Conservation (phyloP, 23 red algal species). For the Gracilaria gracilis region DNA sequence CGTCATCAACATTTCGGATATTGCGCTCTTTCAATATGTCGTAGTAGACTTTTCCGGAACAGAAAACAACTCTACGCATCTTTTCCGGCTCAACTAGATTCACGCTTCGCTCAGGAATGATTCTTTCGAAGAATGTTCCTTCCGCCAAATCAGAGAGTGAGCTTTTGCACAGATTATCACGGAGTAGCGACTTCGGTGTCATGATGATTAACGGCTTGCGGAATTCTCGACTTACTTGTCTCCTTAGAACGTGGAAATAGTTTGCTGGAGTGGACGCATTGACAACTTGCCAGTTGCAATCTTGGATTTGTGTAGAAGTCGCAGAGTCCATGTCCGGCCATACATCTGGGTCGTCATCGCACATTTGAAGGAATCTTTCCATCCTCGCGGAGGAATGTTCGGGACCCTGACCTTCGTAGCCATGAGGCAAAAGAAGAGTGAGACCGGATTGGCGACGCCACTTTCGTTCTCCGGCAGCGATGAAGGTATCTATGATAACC, state of each 20-base stretch:
- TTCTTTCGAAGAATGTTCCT: conserved; percentile 79
- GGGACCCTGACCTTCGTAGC: conserved; percentile 97
- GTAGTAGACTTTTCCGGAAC: conserved; percentile 97
- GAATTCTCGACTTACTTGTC: conserved; percentile 97
- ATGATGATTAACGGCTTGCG: conserved; percentile 96
- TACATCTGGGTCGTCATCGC: conserved; percentile 96
- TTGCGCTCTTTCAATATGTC: conserved; percentile 87
- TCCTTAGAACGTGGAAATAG: conserved; percentile 96
- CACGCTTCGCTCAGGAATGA: conserved; percentile 73
- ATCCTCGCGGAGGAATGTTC: conserved; percentile 97
- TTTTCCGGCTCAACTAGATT: conserved; percentile 72
- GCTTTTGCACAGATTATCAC: conserved; percentile 81
- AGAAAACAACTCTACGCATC: conserved; percentile 82
- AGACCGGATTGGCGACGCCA: conserved; percentile 97
- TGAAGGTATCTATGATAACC: conserved; percentile 99
- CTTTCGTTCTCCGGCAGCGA: conserved; percentile 98
- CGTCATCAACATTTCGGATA: conserved; percentile 78
- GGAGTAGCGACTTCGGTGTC: conserved; percentile 95
- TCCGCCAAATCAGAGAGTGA: conserved; percentile 77
- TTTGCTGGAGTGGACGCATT: conserved; percentile 97
- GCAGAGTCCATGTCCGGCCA: conserved; percentile 89
- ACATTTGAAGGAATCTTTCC: conserved; percentile 96
- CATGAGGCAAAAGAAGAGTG: conserved; percentile 94
- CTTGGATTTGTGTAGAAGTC: conserved; percentile 83
- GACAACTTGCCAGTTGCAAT: conserved; percentile 92